These are phyloP conservation scores for Babesia sp. DNA, from an alignment of 169 alveolate species.

Conservation along the genomic window DNA sequence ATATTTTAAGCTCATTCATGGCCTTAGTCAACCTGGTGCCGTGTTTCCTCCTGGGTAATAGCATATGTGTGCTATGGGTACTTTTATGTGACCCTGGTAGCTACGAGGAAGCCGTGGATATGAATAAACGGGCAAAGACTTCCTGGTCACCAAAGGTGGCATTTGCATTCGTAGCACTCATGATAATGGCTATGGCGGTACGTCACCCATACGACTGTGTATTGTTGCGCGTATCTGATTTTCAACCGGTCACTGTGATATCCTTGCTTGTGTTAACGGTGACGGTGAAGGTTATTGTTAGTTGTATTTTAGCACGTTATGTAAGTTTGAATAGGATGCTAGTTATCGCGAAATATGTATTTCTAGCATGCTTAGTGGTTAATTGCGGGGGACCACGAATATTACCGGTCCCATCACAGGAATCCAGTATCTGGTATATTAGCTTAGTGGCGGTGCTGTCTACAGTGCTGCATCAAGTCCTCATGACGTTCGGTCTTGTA, in stretches of 20 bases:
- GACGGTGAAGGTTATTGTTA: neutral
- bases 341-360: slow-evolving; percentile 15
- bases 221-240: neutral
- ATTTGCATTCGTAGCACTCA: neutral
- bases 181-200: slow-evolving; percentile 2
- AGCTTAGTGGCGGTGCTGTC: neutral
- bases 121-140: neutral
- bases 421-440: slow-evolving; percentile 8
- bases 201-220: slow-evolving; percentile 13
- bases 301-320: neutral
- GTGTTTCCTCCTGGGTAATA: slow-evolving; percentile 36
- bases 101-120: slow-evolving; percentile 38
- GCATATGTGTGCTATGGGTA: slow-evolving; percentile 49
- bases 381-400: neutral
- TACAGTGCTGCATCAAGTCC: slow-evolving; percentile 8
- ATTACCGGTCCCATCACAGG: neutral
- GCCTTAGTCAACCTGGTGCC: slow-evolving; percentile 35
- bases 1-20: slow-evolving; percentile 9
- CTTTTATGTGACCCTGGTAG: slow-evolving; percentile 10
- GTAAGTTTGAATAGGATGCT: neutral
- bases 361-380: neutral
- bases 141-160: slow-evolving; percentile 12
- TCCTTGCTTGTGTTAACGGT: neutral
- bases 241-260: neutral
- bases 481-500: slow-evolving; percentile 21